These are phyloP conservation scores for Bruguiera sexangula DNA, from an alignment of 345 rosid species.

Conservation along the genomic window DNA sequence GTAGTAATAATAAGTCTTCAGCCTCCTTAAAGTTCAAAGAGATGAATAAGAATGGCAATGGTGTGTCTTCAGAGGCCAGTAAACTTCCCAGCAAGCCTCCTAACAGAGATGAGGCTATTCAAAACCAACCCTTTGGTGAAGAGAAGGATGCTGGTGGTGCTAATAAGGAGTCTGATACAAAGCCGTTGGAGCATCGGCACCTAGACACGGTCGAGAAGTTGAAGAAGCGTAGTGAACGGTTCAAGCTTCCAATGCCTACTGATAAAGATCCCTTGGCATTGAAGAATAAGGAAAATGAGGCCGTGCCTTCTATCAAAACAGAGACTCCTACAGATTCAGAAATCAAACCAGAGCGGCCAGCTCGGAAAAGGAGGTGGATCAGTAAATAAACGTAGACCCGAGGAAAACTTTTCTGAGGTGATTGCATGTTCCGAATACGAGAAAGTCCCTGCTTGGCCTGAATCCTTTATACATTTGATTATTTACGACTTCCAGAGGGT, in stretches of 20 bases:
- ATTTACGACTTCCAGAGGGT: conserved; percentile 7
- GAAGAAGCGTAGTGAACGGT: conserved; percentile 96
- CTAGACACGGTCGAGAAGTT: conserved; percentile 92
- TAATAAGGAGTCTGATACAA: conserved; percentile 50
- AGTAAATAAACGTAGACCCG: conserved; percentile 40
- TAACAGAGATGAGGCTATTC: conserved; percentile 35
- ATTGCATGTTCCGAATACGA: not conserved
- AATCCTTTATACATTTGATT: conserved; percentile 7
- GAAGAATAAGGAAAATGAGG: conserved; percentile 62
- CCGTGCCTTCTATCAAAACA: conserved; percentile 44
- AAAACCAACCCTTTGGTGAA: conserved; percentile 40
- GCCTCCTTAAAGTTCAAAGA: conserved; percentile 63
- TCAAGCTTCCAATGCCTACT: conserved; percentile 87
- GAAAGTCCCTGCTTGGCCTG: not conserved
- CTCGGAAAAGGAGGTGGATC: conserved; percentile 88
- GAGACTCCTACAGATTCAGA: conserved; percentile 60
- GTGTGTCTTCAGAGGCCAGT: conserved; percentile 36
- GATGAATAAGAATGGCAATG: conserved; percentile 41
- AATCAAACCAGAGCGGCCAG: conserved; percentile 83
- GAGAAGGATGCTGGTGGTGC: conserved; percentile 47
- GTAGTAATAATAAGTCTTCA: conserved; percentile 49
- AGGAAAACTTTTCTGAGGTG: conserved; percentile 1
- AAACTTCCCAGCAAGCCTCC: conserved; percentile 33
- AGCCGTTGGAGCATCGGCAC: conserved; percentile 60
- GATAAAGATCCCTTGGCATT: conserved; percentile 57